These are phyloP conservation scores for Stenocarpella maydis DNA, from an alignment of 2,329 filamentous ascomycete genomes.

Conservation along the genomic window DNA sequence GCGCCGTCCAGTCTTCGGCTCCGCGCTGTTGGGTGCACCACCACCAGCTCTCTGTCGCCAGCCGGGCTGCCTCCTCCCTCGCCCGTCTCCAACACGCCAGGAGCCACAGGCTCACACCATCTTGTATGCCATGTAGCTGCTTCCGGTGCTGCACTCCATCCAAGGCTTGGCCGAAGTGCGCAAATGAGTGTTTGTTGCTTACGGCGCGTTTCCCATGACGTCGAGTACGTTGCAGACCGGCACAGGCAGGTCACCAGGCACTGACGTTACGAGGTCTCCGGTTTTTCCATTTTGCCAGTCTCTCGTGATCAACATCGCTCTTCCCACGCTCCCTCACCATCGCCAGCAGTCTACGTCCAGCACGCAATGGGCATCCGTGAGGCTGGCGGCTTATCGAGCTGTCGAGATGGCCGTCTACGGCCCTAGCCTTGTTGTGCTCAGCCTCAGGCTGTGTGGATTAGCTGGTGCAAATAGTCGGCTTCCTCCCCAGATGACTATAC, in stretches of 20 bases:
- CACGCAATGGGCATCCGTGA: not conserved
- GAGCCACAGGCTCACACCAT: slow-evolving; percentile 4
- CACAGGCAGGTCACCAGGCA: slow-evolving; percentile 17
- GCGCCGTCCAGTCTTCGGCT: slow-evolving; percentile 15
- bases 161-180: not conserved
- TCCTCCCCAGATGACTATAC: slow-evolving; percentile 27
- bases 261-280: slow-evolving; percentile 11
- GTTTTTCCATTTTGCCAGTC: slow-evolving; percentile 21
- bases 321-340: not conserved
- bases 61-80: slow-evolving; percentile 19
- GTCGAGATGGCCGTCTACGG: slow-evolving; percentile 20
- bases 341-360: not conserved
- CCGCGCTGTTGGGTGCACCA: slow-evolving; percentile 20
- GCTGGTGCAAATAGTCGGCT: slow-evolving; percentile 24
- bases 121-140: not conserved
- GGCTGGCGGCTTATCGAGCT: slow-evolving; percentile 12
- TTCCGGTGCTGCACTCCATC: not conserved
- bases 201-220: slow-evolving; percentile 1
- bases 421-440: slow-evolving; percentile 13
- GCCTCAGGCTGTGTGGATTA: slow-evolving; percentile 15
- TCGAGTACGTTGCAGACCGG: not conserved
- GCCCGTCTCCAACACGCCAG: slow-evolving; percentile 4
- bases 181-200: slow-evolving; percentile 8
- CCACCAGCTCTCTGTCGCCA: slow-evolving; percentile 16
- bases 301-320: not conserved